Evolutionary conservation across 306 rosid species (phyloP).

Genomic region (Prosopis cineraria): DNA sequence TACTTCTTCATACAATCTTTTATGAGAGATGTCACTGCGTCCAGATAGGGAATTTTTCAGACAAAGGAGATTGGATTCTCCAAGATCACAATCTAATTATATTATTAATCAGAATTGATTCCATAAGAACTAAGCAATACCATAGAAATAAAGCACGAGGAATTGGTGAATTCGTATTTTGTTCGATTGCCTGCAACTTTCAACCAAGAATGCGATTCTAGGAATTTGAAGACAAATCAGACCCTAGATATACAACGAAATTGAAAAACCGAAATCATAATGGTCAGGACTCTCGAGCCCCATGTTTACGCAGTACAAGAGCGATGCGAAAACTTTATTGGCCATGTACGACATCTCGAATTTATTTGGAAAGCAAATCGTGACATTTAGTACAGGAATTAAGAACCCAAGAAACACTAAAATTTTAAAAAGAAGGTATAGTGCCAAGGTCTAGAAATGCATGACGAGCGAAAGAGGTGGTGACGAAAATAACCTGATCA

Average conservation of each 20-base stretch:
- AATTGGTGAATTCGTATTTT: conserved; percentile 11
- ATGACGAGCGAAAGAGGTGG: neutral
- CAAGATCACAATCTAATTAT: conserved; percentile 33
- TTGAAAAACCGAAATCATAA: neutral
- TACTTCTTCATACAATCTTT: conserved; percentile 44
- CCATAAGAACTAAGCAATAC: conserved; percentile 33
- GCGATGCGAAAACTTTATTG: neutral
- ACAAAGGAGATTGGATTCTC: conserved; percentile 31
- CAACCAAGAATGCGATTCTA: conserved; percentile 28
- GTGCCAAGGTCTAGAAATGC: neutral
- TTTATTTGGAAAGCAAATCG: neutral
- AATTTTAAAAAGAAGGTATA: neutral
- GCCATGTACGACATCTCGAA: neutral
- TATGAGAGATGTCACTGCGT: conserved; percentile 36
- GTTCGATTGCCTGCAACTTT: conserved; percentile 7
- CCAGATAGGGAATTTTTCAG: conserved; percentile 26
- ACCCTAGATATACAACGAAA: conserved; percentile 37
- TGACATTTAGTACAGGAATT: neutral
- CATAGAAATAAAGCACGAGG: conserved; percentile 1
- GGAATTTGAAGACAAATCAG: conserved; percentile 4
- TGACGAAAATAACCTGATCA: conserved; percentile 38
- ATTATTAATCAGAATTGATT: conserved; percentile 30
- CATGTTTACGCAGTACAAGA: neutral
- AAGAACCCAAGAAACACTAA: neutral
- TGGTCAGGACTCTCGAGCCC: neutral